These are phyloP conservation scores for Paramarasmius palmivorus DNA, from an alignment of 1,284 basidiomycete genomes.

Conservation along the genomic window DNA sequence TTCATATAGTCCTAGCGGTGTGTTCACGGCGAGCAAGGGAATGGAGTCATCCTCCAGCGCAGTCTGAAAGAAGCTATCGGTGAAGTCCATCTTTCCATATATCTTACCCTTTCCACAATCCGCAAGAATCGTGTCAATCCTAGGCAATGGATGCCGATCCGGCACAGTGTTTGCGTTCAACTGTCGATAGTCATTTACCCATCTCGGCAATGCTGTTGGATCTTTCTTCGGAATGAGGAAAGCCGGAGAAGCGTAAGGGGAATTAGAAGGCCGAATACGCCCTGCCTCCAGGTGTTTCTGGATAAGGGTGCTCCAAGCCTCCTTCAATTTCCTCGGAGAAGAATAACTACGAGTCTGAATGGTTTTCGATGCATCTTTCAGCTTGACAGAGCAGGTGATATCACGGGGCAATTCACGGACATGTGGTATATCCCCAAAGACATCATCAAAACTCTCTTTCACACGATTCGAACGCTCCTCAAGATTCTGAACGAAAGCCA, in stretches of 20 bases:
- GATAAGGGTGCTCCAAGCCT: constrained; percentile 25
- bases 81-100: constrained; percentile 38
- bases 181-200: constrained; percentile 35
- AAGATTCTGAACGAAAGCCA: constrained; percentile 12
- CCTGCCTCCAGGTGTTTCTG: constrained; percentile 26
- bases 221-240: constrained; percentile 35
- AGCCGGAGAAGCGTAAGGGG: constrained; percentile 24
- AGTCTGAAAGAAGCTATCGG: constrained; percentile 39
- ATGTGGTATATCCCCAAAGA: constrained; percentile 13
- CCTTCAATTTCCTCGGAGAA: constrained; percentile 26
- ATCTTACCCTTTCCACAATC: constrained; percentile 26
- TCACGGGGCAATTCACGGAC: constrained; percentile 23
- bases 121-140: constrained; percentile 28
- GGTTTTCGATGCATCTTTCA: constrained; percentile 25
- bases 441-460: neutral
- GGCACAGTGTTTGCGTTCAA: constrained; percentile 24
- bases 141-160: constrained; percentile 26
- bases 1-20: constrained; percentile 31
- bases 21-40: constrained; percentile 28
- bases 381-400: constrained; percentile 23
- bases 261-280: constrained; percentile 24
- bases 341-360: constrained; percentile 19
- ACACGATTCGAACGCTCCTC: neutral
- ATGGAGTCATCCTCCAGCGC: constrained; percentile 31
- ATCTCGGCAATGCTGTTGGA: constrained; percentile 21